Evolutionary conservation across 2,329 filamentous ascomycete species (phyloP), one percentile per base, ranked within the genome.

Genomic region (Colletotrichum sp.): DNA sequence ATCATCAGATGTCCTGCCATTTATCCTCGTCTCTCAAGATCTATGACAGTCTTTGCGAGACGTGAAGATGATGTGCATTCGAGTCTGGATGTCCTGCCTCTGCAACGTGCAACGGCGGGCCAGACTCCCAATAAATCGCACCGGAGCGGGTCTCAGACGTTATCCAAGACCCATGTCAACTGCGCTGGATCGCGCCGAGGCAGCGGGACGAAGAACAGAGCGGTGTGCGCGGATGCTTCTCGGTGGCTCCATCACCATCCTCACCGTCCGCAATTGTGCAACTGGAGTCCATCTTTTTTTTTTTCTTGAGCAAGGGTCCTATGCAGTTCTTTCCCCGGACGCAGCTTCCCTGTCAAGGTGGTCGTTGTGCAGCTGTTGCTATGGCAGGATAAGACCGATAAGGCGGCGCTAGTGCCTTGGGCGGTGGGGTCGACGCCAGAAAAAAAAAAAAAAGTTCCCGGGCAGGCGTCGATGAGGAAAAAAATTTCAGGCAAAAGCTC

Each of bases 401-500:
- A 77, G 77, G 55, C 32, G 64, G 34, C 39, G 34, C 74, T 78
- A 78, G 77, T 44, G 77, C 39, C 49, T 32, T 62, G 27, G 22
- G 27, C 63, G 66, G 77, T 78, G 77, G 77, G 77, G 77, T 77
- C 57, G 61, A 65, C 34, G 29, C 39, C 36, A 36, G 27, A 29
- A 59, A 39, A 19, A 71, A 44, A 55, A 77, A 76, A 77, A 78
- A 71, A 77, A 69, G 75, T 75, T 76, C 69, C 72, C 39, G 63
- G 44, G 66, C 69, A 63, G 69, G 15, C 25, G 67, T 71, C 71
- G 34, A 62, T 52, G 44, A 74, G 44, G 69, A 71, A 76, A 77
- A 78, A 78, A 78, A 73, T 75, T 78, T 76, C 67, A 69, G 77
- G 72, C 72, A 76, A 75, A 70, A 76, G 76, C 68, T 77, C 73